Percentiles rank a stretch among this genome's conserved stretches.
phyloP scores from a whole-genome alignment of 805 yeast species.

The Metschnikowia baotianmanensis region DNA sequence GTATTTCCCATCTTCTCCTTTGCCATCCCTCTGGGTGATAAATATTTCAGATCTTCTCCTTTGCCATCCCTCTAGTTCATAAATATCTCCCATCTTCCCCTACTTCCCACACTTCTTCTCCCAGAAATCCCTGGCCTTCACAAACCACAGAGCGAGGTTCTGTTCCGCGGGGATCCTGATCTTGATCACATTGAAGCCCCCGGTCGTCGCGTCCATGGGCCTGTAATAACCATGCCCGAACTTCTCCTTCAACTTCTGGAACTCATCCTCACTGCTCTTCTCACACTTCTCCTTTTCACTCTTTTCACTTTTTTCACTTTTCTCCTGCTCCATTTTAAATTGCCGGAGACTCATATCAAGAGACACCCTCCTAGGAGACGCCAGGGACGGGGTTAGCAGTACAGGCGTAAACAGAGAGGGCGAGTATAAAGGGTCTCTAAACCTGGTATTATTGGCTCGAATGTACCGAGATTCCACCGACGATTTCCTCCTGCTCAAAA shows the following conservation, averaged over 20 bases:
- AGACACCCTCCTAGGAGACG: constrained; percentile 16
- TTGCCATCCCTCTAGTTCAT: neutral
- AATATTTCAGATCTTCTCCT: neutral
- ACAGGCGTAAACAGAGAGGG: too few species aligned
- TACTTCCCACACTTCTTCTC: constrained; percentile 32
- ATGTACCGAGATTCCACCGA: constrained; percentile 34
- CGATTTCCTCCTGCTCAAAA: constrained; percentile 19
- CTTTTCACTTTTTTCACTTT: constrained; percentile 11
- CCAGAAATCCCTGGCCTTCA: constrained; percentile 62
- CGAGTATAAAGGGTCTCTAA: constrained; percentile 23
- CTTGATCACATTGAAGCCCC: constrained; percentile 39
- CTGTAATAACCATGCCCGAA: constrained; percentile 42
- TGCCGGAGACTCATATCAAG: constrained; percentile 16
- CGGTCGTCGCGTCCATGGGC: constrained; percentile 34
- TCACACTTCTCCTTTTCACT: too few species aligned
- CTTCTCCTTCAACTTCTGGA: constrained; percentile 20
- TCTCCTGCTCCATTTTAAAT: constrained; percentile 12
- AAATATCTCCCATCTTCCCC: neutral
- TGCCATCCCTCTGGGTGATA: neutral
- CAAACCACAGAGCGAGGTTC: constrained; percentile 76
- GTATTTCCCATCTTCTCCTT: neutral
- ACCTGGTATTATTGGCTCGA: constrained; percentile 21
- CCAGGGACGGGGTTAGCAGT: constrained; percentile 7
- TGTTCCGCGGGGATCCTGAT: constrained; percentile 59
- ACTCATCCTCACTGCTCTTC: constrained; percentile 10